Evolutionary conservation across 305 asterid genomes (phyloP).

Genomic region (Fraxinus albicans): DNA sequence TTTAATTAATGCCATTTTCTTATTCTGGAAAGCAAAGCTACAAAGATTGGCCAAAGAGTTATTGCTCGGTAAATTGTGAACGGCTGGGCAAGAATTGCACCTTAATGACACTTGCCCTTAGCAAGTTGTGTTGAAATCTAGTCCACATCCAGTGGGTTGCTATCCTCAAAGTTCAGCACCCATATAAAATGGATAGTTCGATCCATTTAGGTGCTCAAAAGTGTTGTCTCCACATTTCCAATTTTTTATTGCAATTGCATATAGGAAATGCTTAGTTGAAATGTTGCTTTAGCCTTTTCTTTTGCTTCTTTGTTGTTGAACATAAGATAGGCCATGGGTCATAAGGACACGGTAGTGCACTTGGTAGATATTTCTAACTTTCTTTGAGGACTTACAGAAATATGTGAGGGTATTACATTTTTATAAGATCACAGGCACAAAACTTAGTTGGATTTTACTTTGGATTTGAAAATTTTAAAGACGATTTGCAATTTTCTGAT

Average conservation of each 20-base stretch:
- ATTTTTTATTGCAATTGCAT: background rate
- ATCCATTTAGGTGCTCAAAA: background rate
- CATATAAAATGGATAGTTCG: background rate
- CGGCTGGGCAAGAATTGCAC: constrained; percentile 71
- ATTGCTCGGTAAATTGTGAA: constrained; percentile 70
- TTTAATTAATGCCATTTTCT: constrained; percentile 8
- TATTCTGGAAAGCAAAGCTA: constrained; percentile 61
- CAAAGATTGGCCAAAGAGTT: constrained; percentile 70
- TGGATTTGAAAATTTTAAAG: background rate
- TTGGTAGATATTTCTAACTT: background rate
- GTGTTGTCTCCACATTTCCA: background rate
- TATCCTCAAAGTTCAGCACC: background rate
- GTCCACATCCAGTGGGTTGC: constrained; percentile 7
- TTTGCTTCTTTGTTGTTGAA: background rate
- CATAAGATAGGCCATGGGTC: background rate
- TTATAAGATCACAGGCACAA: too few species aligned
- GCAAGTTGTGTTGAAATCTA: background rate
- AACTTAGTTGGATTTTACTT: background rate
- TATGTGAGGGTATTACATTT: background rate
- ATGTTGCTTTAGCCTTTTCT: background rate
- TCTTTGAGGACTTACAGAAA: background rate
- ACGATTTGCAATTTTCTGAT: background rate
- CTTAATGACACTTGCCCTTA: constrained; percentile 27
- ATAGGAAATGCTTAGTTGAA: background rate
- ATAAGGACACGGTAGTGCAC: background rate